Conservation (phyloP, 2,329 filamentous ascomycete species). For the Pezizomycotina sp. region DNA sequence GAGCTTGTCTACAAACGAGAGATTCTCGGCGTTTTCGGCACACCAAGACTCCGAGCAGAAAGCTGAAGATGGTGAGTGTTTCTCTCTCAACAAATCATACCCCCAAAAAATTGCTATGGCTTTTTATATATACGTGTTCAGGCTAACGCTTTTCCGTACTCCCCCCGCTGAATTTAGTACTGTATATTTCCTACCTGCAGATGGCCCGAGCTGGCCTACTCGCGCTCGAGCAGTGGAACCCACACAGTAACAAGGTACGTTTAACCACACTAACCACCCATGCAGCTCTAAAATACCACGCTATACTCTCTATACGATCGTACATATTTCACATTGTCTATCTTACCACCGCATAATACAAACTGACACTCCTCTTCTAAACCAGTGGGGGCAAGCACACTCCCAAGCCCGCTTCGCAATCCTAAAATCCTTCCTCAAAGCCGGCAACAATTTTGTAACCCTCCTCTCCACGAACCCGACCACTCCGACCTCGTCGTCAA, state of each 20-base stretch:
- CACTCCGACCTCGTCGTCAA: constrained; percentile 36
- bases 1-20: constrained; percentile 34
- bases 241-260: constrained; percentile 20
- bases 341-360: not conserved
- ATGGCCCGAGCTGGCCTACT: constrained; percentile 89
- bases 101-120: too few relatives aligned
- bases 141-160: too few relatives aligned
- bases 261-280: too few relatives aligned
- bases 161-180: too few relatives aligned
- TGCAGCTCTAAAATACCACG: too few relatives aligned
- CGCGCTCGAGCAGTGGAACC: constrained; percentile 70
- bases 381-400: constrained; percentile 35
- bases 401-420: constrained; percentile 46
- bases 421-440: constrained; percentile 40
- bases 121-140: too few relatives aligned
- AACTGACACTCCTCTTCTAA: constrained; percentile 8
- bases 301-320: too few relatives aligned
- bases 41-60: constrained; percentile 28
- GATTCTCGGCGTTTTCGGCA: constrained; percentile 33
- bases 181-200: constrained; percentile 73
- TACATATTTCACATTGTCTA: constrained; percentile 1
- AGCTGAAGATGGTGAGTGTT: constrained; percentile 30
- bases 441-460: constrained; percentile 37
- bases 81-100: too few relatives aligned
- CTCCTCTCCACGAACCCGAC: constrained; percentile 33